Percentiles rank a stretch among this genome's conserved stretches.
Evolutionary conservation across 1,139 yeast genomes (phyloP).

Genomic region (Geotrichum histeridarum): DNA sequence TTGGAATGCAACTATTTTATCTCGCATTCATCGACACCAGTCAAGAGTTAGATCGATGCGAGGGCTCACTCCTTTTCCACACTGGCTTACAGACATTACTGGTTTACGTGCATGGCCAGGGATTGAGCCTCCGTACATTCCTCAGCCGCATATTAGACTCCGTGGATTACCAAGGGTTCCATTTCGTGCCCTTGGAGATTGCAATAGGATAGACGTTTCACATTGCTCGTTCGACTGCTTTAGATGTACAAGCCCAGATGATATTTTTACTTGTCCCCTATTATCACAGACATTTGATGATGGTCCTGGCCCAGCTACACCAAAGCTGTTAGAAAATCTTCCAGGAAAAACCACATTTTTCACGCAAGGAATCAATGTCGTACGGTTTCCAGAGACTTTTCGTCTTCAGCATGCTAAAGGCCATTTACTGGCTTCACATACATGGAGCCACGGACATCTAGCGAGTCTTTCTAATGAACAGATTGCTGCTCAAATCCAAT

Average conservation of each 20-base stretch:
- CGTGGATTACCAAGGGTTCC: conserved; percentile 46
- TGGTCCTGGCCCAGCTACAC: conserved; percentile 79
- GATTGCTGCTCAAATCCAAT: conserved; percentile 80
- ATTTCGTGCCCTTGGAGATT: conserved; percentile 54
- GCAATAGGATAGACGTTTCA: conserved; percentile 46
- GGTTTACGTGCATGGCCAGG: conserved; percentile 80
- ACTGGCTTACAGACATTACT: conserved; percentile 71
- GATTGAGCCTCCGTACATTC: conserved; percentile 77
- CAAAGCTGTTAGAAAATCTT: conserved; percentile 51
- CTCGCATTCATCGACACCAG: background rate
- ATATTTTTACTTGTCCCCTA: conserved; percentile 62
- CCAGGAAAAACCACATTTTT: conserved; percentile 66
- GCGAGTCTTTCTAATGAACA: conserved; percentile 75
- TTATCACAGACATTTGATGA: conserved; percentile 90
- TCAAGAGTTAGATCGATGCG: conserved; percentile 7
- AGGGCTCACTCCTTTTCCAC: conserved; percentile 46
- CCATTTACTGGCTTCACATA: conserved; percentile 80
- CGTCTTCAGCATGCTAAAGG: conserved; percentile 52
- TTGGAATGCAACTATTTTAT: conserved; percentile 22
- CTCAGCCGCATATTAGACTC: conserved; percentile 65
- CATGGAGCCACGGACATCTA: conserved; percentile 86
- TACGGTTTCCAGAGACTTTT: conserved; percentile 71
- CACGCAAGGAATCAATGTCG: conserved; percentile 75
- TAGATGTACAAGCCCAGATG: conserved; percentile 74
- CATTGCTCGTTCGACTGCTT: conserved; percentile 84